A percentile compares a stretch with the other conserved stretches of the same genome.
Conservation (phyloP, 2,329 filamentous ascomycete species). For the Colletotrichum cuscutae region DNA sequence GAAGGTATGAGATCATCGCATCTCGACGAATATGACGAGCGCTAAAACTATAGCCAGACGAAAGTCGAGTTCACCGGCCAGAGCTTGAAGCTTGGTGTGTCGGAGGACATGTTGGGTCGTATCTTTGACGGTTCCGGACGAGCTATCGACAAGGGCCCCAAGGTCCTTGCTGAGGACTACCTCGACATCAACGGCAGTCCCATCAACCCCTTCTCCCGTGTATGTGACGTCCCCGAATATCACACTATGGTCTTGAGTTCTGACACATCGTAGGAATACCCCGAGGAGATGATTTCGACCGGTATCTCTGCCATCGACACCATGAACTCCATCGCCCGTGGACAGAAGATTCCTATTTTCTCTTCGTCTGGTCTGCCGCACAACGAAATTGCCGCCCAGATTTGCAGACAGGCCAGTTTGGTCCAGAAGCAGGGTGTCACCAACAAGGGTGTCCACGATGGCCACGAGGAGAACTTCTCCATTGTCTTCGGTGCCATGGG, state of each 20-base stretch:
- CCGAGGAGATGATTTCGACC: conserved; percentile 99
- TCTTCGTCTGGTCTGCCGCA: conserved; percentile 97
- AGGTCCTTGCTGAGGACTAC: conserved; percentile 97
- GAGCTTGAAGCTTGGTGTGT: conserved; percentile 98
- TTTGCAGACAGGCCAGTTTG: conserved; percentile 95
- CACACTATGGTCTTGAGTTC: conserved; percentile 9
- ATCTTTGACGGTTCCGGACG: conserved; percentile 98
- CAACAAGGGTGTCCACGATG: conserved; percentile 95
- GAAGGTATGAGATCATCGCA: conserved; percentile 72
- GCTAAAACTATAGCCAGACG: conserved; percentile 67
- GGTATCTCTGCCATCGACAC: conserved; percentile 99
- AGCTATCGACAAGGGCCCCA: conserved; percentile 98
- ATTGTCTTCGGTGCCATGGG: conserved; percentile 99
- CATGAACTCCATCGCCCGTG: conserved; percentile 97
- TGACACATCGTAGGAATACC: conserved; percentile 77
- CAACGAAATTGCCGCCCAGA: conserved; percentile 99
- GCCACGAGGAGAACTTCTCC: conserved; percentile 98
- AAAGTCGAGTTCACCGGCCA: conserved; percentile 97
- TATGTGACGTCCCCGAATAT: conserved; percentile 54
- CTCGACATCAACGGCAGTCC: conserved; percentile 99
- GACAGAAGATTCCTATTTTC: conserved; percentile 99
- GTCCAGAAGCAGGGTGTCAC: conserved; percentile 82
- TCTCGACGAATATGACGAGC: conserved; percentile 10
- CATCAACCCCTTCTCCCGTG: conserved; percentile 97
- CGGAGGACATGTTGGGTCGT: conserved; percentile 99